Conservation (phyloP, 2,329 filamentous ascomycete species). For the Rhexocercosporidium sp. region DNA sequence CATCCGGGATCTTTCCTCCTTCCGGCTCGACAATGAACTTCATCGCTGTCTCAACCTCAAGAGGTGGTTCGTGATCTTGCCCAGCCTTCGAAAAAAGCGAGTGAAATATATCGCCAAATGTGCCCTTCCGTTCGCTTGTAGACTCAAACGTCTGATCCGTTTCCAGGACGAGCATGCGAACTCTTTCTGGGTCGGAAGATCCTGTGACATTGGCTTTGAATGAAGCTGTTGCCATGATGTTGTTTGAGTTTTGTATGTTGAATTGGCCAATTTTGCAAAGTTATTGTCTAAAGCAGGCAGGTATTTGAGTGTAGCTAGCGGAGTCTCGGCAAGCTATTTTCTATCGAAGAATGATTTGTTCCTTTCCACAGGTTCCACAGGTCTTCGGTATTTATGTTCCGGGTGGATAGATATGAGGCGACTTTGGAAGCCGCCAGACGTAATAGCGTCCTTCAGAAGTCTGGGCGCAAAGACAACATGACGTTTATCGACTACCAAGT, state of each 20-base stretch:
- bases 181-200: slow-evolving; percentile 12
- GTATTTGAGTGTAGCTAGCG: not conserved
- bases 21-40: slow-evolving; percentile 55
- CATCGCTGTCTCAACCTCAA: slow-evolving; percentile 60
- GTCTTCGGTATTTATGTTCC: not conserved
- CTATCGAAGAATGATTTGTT: not conserved
- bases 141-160: slow-evolving; percentile 61
- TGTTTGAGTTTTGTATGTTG: not conserved
- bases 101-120: slow-evolving; percentile 60
- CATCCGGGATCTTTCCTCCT: slow-evolving; percentile 9
- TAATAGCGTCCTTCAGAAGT: slow-evolving; percentile 5
- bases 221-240: not conserved
- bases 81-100: slow-evolving; percentile 57
- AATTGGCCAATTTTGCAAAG: not conserved
- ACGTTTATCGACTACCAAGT: not conserved
- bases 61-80: slow-evolving; percentile 55
- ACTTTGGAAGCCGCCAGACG: not conserved
- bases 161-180: slow-evolving; percentile 59
- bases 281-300: not conserved
- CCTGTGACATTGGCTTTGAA: not conserved
- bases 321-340: not conserved
- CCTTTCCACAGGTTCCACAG: no score
- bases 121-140: slow-evolving; percentile 53
- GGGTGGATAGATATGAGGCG: not conserved
- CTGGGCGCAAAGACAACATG: slow-evolving; percentile 7